A percentile compares a stretch with the other conserved stretches of the same genome.
Evolutionary conservation across 345 rosid species (phyloP).

Genomic region (Pistacia integerrima): DNA sequence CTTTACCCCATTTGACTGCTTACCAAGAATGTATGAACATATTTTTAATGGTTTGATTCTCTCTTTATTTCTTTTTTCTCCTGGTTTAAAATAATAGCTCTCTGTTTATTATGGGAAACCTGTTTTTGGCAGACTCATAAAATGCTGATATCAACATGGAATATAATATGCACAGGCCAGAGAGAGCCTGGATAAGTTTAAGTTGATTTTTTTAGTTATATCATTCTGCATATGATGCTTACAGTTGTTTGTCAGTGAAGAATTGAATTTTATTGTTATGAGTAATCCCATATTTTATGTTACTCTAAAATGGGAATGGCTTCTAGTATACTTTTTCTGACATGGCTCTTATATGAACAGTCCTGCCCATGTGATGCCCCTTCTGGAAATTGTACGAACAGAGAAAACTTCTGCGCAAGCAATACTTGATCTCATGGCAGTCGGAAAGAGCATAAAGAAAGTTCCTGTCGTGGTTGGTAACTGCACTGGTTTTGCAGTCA

Average conservation of each 20-base stretch:
- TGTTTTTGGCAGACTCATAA: neutral
- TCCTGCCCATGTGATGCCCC: slow-evolving; percentile 98
- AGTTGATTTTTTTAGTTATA: neutral
- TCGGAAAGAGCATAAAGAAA: slow-evolving; percentile 85
- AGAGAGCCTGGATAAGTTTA: neutral
- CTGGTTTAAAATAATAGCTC: neutral
- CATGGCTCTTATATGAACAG: slow-evolving; percentile 42
- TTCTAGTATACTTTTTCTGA: slow-evolving; percentile 13
- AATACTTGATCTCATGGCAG: slow-evolving; percentile 85
- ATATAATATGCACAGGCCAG: neutral
- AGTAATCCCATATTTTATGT: neutral
- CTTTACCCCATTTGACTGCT: neutral
- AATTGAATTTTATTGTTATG: neutral
- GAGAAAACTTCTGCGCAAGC: slow-evolving; percentile 84
- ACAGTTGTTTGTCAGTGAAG: neutral
- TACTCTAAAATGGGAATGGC: neutral
- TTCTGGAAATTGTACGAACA: slow-evolving; percentile 89
- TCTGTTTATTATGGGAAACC: neutral
- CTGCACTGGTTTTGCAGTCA: slow-evolving; percentile 96
- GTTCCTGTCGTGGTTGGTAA: slow-evolving; percentile 96
- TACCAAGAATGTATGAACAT: neutral
- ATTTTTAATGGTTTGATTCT: neutral
- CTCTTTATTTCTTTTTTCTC: neutral
- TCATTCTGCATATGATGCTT: neutral
- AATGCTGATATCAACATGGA: neutral